Evolutionary conservation across 1,139 yeast species (phyloP).

Genomic region (Protomyces pachydermus): DNA sequence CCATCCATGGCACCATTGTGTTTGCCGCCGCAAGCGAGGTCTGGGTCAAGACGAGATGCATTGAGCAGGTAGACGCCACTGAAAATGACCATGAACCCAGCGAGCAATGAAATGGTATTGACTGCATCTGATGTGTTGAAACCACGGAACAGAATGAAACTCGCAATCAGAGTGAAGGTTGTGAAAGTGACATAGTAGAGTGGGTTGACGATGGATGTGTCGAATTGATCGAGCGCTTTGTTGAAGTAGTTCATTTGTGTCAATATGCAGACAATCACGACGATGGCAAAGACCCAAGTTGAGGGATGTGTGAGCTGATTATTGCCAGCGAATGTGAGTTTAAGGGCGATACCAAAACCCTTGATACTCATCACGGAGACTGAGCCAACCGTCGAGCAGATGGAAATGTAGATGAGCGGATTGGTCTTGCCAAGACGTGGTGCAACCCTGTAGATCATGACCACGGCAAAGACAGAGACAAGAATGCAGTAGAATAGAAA

Average conservation of each 20-base stretch:
- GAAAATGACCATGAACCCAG: slow-evolving; percentile 82
- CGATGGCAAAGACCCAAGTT: slow-evolving; percentile 72
- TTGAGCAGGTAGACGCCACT: slow-evolving; percentile 81
- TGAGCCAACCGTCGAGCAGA: slow-evolving; percentile 86
- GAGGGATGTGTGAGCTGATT: slow-evolving; percentile 83
- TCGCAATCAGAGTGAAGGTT: slow-evolving; percentile 78
- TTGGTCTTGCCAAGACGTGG: slow-evolving; percentile 75
- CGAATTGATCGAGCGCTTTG: slow-evolving; percentile 88
- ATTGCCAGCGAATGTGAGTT: slow-evolving; percentile 78
- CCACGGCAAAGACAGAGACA: slow-evolving; percentile 62
- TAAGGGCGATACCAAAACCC: slow-evolving; percentile 89
- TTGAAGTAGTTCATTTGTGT: slow-evolving; percentile 93
- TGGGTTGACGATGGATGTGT: slow-evolving; percentile 88
- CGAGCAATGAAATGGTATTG: slow-evolving; percentile 74
- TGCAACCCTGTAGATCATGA: slow-evolving; percentile 78
- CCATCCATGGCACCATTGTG: slow-evolving; percentile 55
- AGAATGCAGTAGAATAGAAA: slow-evolving; percentile 61
- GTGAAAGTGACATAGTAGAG: slow-evolving; percentile 87
- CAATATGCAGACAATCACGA: slow-evolving; percentile 73
- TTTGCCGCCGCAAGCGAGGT: slow-evolving; percentile 39
- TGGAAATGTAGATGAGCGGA: slow-evolving; percentile 85
- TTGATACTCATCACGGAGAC: slow-evolving; percentile 88
- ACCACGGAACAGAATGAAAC: slow-evolving; percentile 79
- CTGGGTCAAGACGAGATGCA: slow-evolving; percentile 20
- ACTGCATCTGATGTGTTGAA: slow-evolving; percentile 79